Percentiles rank a stretch among this genome's conserved stretches.
These are phyloP conservation scores for Fraxinus sp. DNA, from an alignment of 305 asterid species.

Conservation along the genomic window DNA sequence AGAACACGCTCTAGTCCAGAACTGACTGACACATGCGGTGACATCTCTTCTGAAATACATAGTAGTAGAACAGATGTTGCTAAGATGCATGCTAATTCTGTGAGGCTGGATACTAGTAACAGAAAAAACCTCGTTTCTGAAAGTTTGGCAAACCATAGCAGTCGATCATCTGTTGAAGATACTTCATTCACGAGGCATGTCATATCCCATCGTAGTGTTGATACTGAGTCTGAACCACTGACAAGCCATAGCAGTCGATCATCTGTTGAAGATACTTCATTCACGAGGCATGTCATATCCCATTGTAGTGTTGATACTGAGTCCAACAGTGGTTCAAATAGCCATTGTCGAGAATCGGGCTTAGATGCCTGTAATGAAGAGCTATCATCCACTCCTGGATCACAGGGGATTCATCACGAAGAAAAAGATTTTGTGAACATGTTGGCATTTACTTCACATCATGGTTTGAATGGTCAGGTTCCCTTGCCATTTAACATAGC, in stretches of 20 bases:
- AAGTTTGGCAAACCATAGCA: constrained; percentile 48
- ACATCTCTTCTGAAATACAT: constrained; percentile 41
- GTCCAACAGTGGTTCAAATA: constrained; percentile 48
- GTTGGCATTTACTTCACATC: constrained; percentile 83
- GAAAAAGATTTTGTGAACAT: constrained; percentile 84
- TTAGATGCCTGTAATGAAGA: constrained; percentile 55
- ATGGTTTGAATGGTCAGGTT: constrained; percentile 67
- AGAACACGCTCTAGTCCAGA: constrained; percentile 92
- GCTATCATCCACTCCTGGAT: constrained; percentile 49
- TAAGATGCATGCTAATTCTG: constrained; percentile 38
- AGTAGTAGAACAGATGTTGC: constrained; percentile 44
- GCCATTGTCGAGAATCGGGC: constrained; percentile 47
- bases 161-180: constrained; percentile 48
- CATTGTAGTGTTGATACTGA: constrained; percentile 53
- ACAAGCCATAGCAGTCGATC: constrained; percentile 48
- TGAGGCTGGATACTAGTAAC: constrained; percentile 41
- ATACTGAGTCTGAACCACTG: constrained; percentile 41
- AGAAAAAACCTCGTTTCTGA: constrained; percentile 51
- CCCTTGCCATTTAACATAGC: constrained; percentile 62
- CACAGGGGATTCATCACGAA: constrained; percentile 64
- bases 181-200: constrained; percentile 41
- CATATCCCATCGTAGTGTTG: constrained; percentile 50
- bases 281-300: constrained; percentile 43
- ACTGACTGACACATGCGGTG: constrained; percentile 68
- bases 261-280: constrained; percentile 48